Evolutionary conservation across 2,329 filamentous ascomycete species (phyloP), one percentile per base, ranked within the genome.

Genomic region (Colletotrichum echinochloae): DNA sequence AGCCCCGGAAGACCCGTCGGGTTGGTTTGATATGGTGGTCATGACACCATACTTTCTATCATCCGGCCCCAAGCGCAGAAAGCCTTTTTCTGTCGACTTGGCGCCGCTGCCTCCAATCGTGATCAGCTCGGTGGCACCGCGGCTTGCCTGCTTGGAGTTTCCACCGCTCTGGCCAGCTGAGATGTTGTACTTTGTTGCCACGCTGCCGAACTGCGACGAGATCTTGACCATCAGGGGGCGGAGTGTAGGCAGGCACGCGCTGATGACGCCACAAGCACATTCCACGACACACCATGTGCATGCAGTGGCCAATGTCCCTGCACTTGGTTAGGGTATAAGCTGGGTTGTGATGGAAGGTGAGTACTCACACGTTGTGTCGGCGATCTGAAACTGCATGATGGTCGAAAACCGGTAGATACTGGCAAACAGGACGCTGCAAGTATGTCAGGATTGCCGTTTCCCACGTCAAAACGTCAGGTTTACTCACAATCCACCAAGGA

Each of bases 211-310:
- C 41, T 70, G 62, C 12, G 62, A 51, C 30, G 66, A 66, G 26
- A 70, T 30, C 30, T 66, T 70, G 9, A 66, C 26, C 66, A 66
- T 57, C 26, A 70, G 62, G 39, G 81, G 80, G n/a, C 83, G 81
- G 33, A 84, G 77, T 0, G 82, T 83, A 6, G 83, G 83, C 0
- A 83, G 80, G 66, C 82, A 84, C 2, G 80, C 82, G 26, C 80
- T 80, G 68, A 84, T 82, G 37, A 83, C 78, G 61, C 79, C 82
- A 54, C 76, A 75, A 2, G 77, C 73, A 16, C 70, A 70, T 54
- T 81, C 80, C 35, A 81, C 74, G 1, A 80, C 69, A 70, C 78
- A 78, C 80, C 79, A 81, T 7, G 75, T 77, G 60, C 73, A 75
- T 2, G 78, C 70, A 14, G 73, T 74, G 18, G 76, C 78, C 3